These are phyloP conservation scores for Suillus subalutaceus DNA, from an alignment of 768 basidiomycete species.

Conservation along the genomic window DNA sequence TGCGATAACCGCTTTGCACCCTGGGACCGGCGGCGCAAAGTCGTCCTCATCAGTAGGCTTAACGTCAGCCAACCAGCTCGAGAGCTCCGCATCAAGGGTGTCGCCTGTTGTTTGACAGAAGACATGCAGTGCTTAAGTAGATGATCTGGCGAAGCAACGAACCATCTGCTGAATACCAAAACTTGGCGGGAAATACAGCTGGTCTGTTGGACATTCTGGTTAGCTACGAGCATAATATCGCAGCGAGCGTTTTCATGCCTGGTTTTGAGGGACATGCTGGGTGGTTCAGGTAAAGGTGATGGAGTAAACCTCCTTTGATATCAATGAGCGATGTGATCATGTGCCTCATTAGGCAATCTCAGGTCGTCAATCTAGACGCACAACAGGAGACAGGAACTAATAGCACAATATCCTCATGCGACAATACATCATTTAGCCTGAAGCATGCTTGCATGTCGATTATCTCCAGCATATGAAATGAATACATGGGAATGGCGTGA, in stretches of 20 bases:
- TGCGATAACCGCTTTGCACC: constrained; percentile 88
- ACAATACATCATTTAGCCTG: constrained; percentile 28
- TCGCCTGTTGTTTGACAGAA: constrained; percentile 42
- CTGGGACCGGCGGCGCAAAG: constrained; percentile 67
- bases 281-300: constrained; percentile 13
- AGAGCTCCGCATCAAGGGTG: constrained; percentile 63
- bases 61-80: constrained; percentile 64
- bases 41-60: constrained; percentile 44
- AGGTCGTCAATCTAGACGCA: not conserved
- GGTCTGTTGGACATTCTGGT: constrained; percentile 35
- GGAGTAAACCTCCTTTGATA: constrained; percentile 16
- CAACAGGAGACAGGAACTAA: not conserved
- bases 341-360: constrained; percentile 30
- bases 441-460: constrained; percentile 51
- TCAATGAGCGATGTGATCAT: constrained; percentile 17
- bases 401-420: not conserved
- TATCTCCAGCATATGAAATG: constrained; percentile 53
- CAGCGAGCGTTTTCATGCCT: constrained; percentile 25
- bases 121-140: constrained; percentile 16
- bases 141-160: constrained; percentile 23
- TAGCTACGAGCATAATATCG: constrained; percentile 5
- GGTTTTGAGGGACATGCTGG: constrained; percentile 25
- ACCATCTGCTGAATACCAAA: constrained; percentile 87
- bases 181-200: constrained; percentile 80
- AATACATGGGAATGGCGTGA: constrained; percentile 51